phyloP scores from a whole-genome alignment of 306 rosid species.

The Chamaecrista fasciculata region DNA sequence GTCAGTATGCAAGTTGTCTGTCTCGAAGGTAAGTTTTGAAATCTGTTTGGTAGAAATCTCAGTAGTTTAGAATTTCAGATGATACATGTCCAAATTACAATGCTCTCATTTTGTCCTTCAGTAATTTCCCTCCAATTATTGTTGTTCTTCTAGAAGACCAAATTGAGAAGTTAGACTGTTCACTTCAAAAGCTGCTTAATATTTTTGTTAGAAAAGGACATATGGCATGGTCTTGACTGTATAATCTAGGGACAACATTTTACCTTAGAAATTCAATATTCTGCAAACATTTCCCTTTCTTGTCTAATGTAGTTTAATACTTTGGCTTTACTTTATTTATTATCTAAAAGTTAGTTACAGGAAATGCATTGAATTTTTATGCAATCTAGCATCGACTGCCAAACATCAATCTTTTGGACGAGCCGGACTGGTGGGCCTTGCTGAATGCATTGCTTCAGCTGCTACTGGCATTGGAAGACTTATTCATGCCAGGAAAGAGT shows the following conservation, averaged over 20 bases:
- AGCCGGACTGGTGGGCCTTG: conserved; percentile 86
- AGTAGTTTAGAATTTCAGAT: background rate
- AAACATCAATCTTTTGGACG: conserved; percentile 73
- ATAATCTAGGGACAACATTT: background rate
- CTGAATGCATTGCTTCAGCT: conserved; percentile 85
- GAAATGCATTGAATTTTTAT: conserved; percentile 59
- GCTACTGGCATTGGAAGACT: conserved; percentile 44
- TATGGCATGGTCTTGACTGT: conserved; percentile 19
- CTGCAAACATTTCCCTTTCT: background rate
- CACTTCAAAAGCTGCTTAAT: too few species aligned
- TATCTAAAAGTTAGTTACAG: conserved; percentile 49
- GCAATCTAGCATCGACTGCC: conserved; percentile 67
- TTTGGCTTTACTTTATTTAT: conserved; percentile 36
- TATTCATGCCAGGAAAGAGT: conserved; percentile 33
- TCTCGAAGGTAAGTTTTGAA: conserved; percentile 54
- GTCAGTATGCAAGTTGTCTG: conserved; percentile 48
- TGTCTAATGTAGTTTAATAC: conserved; percentile 5
- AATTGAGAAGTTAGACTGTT: too few species aligned
- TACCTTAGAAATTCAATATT: background rate
- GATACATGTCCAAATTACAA: background rate
- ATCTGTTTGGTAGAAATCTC: background rate
- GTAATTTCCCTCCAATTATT: too few species aligned
- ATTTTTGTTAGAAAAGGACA: background rate
- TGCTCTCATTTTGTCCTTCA: too few species aligned
- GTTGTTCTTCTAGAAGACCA: too few species aligned